Conservation (phyloP, 345 rosid genomes). For the Turnera subulata region DNA sequence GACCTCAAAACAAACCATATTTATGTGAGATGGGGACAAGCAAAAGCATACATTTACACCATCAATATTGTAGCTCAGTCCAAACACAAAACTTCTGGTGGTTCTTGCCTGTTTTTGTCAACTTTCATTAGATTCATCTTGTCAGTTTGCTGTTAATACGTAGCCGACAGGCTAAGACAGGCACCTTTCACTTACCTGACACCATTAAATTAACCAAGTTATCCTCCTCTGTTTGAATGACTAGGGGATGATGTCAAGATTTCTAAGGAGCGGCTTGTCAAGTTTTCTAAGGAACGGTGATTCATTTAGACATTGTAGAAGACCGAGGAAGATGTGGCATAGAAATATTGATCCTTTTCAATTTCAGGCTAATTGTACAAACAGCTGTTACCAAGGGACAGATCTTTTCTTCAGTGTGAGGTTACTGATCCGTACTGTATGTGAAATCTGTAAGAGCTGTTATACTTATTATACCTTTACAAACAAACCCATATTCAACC, state of each 20-base stretch:
- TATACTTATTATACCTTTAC: no score
- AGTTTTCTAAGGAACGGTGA: not conserved
- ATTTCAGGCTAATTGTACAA: slow-evolving; percentile 6
- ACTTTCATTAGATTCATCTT: not conserved
- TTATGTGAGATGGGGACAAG: no score
- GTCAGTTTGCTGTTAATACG: slow-evolving; percentile 9
- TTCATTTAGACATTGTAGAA: no score
- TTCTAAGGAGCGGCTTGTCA: no score
- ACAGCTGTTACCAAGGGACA: slow-evolving; percentile 7
- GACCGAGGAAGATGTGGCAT: not conserved
- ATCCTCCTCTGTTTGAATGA: slow-evolving; percentile 1
- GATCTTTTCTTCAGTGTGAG: slow-evolving; percentile 5
- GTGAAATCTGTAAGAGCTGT: no score
- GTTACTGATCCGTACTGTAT: no score
- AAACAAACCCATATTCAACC: no score
- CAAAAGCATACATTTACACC: no score
- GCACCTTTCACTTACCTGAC: not conserved
- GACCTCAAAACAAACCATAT: not conserved
- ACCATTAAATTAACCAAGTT: not conserved
- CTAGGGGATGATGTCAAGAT: not conserved
- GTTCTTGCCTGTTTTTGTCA: not conserved
- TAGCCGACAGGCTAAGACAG: not conserved
- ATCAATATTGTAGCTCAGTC: not conserved
- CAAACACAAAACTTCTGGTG: not conserved
- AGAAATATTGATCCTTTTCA: not conserved